phyloP scores from a whole-genome alignment of 2,329 filamentous ascomycete genomes.

The Clonostachys chloroleuca region DNA sequence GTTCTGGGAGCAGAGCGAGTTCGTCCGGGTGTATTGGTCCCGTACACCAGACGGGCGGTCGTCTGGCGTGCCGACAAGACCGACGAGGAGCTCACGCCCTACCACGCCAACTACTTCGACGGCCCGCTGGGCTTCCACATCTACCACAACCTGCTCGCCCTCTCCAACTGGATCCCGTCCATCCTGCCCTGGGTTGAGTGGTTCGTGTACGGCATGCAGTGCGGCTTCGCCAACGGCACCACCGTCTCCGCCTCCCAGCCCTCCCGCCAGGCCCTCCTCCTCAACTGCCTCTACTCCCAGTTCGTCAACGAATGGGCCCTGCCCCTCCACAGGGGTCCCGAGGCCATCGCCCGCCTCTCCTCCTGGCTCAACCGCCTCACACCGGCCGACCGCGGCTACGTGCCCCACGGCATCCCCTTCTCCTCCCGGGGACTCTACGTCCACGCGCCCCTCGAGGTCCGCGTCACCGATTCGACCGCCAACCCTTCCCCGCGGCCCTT shows the following conservation, averaged over 20 bases:
- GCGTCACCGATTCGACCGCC: slow-evolving; percentile 66
- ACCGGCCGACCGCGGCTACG: slow-evolving; percentile 60
- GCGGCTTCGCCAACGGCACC: slow-evolving; percentile 74
- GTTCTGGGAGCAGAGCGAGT: slow-evolving; percentile 83
- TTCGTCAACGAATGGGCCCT: slow-evolving; percentile 98
- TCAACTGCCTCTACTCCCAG: slow-evolving; percentile 98
- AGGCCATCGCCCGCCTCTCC: slow-evolving; percentile 76
- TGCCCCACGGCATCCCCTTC: slow-evolving; percentile 70
- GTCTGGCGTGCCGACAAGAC: slow-evolving; percentile 87
- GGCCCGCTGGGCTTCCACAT: slow-evolving; percentile 78
- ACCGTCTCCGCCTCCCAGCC: slow-evolving; percentile 72
- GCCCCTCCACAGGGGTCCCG: slow-evolving; percentile 78
- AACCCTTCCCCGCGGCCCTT: slow-evolving; percentile 28
- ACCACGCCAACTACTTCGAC: slow-evolving; percentile 74
- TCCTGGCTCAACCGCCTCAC: slow-evolving; percentile 72
- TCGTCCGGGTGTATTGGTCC: slow-evolving; percentile 97
- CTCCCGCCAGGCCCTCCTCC: slow-evolving; percentile 74
- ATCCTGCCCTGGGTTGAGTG: slow-evolving; percentile 87
- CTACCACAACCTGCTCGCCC: slow-evolving; percentile 85
- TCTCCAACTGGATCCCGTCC: slow-evolving; percentile 72
- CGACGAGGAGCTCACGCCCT: slow-evolving; percentile 51
- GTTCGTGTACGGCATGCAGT: slow-evolving; percentile 97
- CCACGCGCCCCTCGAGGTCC: slow-evolving; percentile 90
- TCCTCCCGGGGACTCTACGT: slow-evolving; percentile 71
- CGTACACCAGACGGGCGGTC: slow-evolving; percentile 82